Percentiles rank a stretch among this genome's conserved stretches.
Evolutionary conservation across 768 basidiomycete species (phyloP).

Genomic region (Mycena vulgaris): DNA sequence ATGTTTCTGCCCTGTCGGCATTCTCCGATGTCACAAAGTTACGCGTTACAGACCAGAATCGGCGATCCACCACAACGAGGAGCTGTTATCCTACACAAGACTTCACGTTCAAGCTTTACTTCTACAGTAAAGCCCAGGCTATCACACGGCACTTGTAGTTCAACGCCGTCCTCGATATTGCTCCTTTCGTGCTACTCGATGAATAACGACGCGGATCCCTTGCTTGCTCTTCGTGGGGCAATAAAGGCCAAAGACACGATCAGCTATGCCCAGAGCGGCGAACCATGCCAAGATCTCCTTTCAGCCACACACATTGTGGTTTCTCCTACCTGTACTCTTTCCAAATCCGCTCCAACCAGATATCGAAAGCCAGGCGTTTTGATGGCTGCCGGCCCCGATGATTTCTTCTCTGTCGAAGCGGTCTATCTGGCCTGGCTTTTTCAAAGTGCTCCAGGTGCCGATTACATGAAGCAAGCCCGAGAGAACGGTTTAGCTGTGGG

Average conservation of each 20-base stretch:
- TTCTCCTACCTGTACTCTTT: conserved; percentile 65
- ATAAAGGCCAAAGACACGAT: conserved; percentile 69
- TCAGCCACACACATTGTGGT: conserved; percentile 79
- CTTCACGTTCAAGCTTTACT: too few species aligned
- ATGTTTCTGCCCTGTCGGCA: too few species aligned
- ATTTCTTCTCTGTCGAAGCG: conserved; percentile 86
- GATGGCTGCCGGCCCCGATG: conserved; percentile 61
- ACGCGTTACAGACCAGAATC: not conserved
- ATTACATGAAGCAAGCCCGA: conserved; percentile 91
- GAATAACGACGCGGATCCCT: conserved; percentile 56
- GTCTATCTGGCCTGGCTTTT: conserved; percentile 90
- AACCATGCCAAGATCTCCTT: conserved; percentile 63
- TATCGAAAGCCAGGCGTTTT: conserved; percentile 76
- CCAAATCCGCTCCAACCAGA: conserved; percentile 84
- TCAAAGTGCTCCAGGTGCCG: conserved; percentile 80
- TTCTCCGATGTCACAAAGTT: not conserved
- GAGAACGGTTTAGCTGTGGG: conserved; percentile 81
- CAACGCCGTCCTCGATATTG: too few species aligned
- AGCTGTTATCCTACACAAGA: too few species aligned
- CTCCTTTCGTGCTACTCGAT: not conserved
- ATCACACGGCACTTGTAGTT: too few species aligned
- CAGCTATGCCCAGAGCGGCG: conserved; percentile 61
- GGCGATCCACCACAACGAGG: too few species aligned
- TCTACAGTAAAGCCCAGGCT: too few species aligned
- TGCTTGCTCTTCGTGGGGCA: conserved; percentile 73